These are phyloP conservation scores for Phytomonas sp. DNA, from an alignment of 208 protist species.

Conservation along the genomic window DNA sequence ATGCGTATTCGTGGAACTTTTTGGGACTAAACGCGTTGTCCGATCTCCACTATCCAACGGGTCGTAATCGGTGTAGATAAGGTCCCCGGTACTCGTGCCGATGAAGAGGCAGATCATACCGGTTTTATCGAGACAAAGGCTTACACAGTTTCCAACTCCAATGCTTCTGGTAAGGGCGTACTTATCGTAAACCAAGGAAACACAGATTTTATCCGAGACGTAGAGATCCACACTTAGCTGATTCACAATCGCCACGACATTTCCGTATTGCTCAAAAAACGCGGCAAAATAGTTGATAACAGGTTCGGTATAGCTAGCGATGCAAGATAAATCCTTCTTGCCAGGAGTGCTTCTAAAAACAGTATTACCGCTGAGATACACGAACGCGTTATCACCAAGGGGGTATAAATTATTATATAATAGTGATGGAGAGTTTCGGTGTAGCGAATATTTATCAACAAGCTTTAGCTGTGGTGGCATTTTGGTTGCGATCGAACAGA, in stretches of 20 bases:
- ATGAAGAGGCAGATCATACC: background rate
- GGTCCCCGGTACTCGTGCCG: background rate
- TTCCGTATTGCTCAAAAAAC: background rate
- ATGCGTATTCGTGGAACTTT: slow-evolving; percentile 21
- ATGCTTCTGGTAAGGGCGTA: background rate
- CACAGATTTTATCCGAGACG: background rate
- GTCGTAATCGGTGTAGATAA: background rate
- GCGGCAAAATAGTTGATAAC: background rate
- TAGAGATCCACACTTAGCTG: background rate
- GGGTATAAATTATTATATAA: background rate
- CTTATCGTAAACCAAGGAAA: background rate
- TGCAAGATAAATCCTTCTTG: background rate
- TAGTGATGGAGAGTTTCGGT: background rate
- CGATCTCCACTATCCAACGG: background rate
- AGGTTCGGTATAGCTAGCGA: background rate
- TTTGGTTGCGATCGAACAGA: background rate
- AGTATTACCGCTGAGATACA: background rate
- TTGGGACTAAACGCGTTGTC: background rate
- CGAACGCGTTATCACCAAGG: background rate
- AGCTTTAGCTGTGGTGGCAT: background rate
- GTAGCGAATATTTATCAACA: background rate
- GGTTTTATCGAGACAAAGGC: background rate
- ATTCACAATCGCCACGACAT: background rate
- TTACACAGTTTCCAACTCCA: background rate
- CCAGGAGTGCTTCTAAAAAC: background rate